Evolutionary conservation across 345 rosid species (phyloP), one percentile per base, ranked within the genome.

Genomic region (Turritis glabra): DNA sequence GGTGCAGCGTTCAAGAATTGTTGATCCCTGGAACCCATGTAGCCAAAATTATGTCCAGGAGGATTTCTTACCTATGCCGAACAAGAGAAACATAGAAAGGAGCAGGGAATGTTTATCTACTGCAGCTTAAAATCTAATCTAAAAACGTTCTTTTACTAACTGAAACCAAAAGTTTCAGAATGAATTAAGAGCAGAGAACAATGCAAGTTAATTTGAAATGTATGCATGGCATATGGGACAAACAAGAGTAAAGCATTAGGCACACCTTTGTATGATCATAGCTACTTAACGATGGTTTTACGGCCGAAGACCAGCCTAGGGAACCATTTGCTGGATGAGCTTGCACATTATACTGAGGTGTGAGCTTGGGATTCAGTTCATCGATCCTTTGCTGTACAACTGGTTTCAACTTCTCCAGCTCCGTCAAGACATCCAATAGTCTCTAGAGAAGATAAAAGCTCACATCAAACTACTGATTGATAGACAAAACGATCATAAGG

Each of bases 361-460:
- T 58, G 43, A 74, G 80, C 64, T 80, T 87, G 55, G 82, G 71
- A 79, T 87, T 80, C 9, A 88, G 78, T 64, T 87, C 93, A 37
- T 82, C 67, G 13, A 90, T 72, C 83, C 84, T 86, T 73, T 83
- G 84, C 76, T 48, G 89, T 58, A 92, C 99, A 43, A 73, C 81
- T 50, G 97, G 97, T 88, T 95, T 85, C 88, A 90, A 82, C 62
- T 82, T 69, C 84, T 95, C 97, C 72, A 95, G 85, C 87, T 95
- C 99, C 29, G 56, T 64, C 90, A 95, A 37, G 40, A 91, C 92
- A 82, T 64, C 83, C 67, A 84, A 51, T 41, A 90, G 47, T 84
- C 79, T 89, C 97, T 95, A 71, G 70, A 90, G 48, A 22, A 59
- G 32, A 71, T 50, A 57, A 70, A 75, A 71, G 9, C 37, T 33